Base-by-base conservation (phyloP, 768 basidiomycete genomes). In the Suillus ampliporus region DNA sequence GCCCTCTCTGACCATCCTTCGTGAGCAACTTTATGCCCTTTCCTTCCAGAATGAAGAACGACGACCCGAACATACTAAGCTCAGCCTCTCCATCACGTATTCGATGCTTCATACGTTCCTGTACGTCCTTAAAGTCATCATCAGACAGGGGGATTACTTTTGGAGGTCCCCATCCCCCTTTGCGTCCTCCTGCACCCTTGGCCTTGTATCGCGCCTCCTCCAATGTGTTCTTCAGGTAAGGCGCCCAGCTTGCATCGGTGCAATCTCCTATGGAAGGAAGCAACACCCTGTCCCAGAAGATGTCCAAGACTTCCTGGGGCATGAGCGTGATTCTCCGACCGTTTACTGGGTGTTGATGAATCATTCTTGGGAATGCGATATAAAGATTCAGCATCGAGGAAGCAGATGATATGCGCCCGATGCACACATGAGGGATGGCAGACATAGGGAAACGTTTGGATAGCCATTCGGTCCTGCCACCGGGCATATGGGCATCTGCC, bases 281-380 rank as follows among this genome's bases (percentile, higher is more conserved):
- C 5, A 69, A 6, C 1, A 69, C n/a, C 15, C 60, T 34, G 1
- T 31, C 23, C 57, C 64, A 67, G 10, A 65, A 67, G 14, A 37
- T 60, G 15, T 67, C 62, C 13, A 57, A 23, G 1, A 68, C 14
- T 44, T 63, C 62, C 23, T 61, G 61, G 21, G 68, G 58, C 21
- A 69, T 58, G 10, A 1, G 3, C 23, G 31, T 68, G 0, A 46
- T 57, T 1, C 19, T 40, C 3, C 10, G 62, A 53, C 37, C 58
- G 44, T 46, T 47, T 8, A 51, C 28, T 34, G 61, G 1, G 1
- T 69, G 47, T 2, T 35, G 35, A 2, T 68, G 68, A 4, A 67
- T 65, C 64, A 69, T 69, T 1, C 64, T 26, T 4, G 62, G 64
- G 38, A 67, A 69, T 40, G 28, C 64, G 3, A 69, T 62, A 10